Evolutionary conservation across 768 basidiomycete genomes (phyloP), one percentile per base, ranked within the genome.

Genomic region (Calocybe cyanea): DNA sequence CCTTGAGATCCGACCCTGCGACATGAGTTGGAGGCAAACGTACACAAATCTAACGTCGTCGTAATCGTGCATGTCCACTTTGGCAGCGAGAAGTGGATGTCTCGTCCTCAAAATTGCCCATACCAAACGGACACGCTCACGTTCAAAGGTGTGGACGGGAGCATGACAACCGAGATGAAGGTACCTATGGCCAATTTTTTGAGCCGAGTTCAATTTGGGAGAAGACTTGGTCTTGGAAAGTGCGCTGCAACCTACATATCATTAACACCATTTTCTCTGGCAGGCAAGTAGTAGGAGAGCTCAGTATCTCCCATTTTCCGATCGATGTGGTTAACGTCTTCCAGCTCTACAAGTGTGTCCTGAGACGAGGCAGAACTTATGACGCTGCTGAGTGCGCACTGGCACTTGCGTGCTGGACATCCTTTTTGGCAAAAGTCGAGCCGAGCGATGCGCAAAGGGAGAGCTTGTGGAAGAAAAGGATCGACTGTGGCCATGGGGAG

Each of bases 241-340:
- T n/a, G n/a, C n/a, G n/a, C n/a, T n/a, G n/a, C 6, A 14, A 28
- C 31, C 59, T 79, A 89, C 90, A 93, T 92, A 60, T 93, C 90
- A 55, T 93, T 93, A 25, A 92, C 89, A 4, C 87, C 87, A 43
- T 70, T 78, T 36, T 81, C 82, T n/a, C 90, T 73, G 2, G 82
- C 81, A 2, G 87, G 89, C 8, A 92, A 71, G 60, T 78, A 92
- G 63, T 91, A 93, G 1, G 86, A 87, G 7, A 76, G 62, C 63
- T 92, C 89, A 18, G 80, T 88, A 46, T 87, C 80, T 4, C 87
- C 87, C 39, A 92, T 66, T 45, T 59, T 69, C 19, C 86, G 76
- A 57, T 84, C 76, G 28, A 65, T 50, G 15, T 51, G 59, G 23
- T 25, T 43, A 21, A 18, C 24, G 17, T 38, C 24, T n/a, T 35